Base-by-base conservation (phyloP, 1,139 yeast genomes). In the Hansenula sp. region DNA sequence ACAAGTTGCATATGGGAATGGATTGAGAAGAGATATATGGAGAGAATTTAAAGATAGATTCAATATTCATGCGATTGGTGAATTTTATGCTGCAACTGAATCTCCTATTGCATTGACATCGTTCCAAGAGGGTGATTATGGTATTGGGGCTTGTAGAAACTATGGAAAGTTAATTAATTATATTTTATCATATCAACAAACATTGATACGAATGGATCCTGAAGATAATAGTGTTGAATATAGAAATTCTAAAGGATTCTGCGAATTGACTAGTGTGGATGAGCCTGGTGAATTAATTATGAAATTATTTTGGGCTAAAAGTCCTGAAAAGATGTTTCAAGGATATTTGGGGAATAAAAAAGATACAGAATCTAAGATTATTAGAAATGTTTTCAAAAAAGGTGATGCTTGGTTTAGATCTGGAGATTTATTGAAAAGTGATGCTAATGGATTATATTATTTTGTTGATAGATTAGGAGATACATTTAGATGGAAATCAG, bases 401-500 rank as follows among this genome's bases (percentile, higher is more conserved):
- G 97, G 96, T 24, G 98, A 92, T 61, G 95, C 95, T 0, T 92
- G 89, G 83, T 82, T 84, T 55, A 74, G 97, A 57, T 76, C 87
- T 29, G 97, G 97, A 34, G 98, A 92, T 60, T 69, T 92, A 52
- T 69, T 90, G 56, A 77, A 69, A 52, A 67, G 71, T 59, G 96
- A 89, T 59, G 68, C 68, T 27, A 75, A 82, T 50, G 85, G 89
- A 1, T 67, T 83, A 52, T 69, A 85, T 55, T 88, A 84, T 63
- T 92, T 92, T 62, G 89, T 88, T 37, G 98, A 90, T 65, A 71
- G 98, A 56, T 68, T 90, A 58, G 98, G 98, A 30, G 98, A 92
- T 59, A 90, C 97, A 0, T 92, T 85, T 69, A 75, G 98, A 52
- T 92, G 97, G 97, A 90, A 89, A 65, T 85, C 95, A 3, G 98